phyloP scores from a whole-genome alignment of 2,329 filamentous ascomycete genomes.

The Cordyceps tenuipes region DNA sequence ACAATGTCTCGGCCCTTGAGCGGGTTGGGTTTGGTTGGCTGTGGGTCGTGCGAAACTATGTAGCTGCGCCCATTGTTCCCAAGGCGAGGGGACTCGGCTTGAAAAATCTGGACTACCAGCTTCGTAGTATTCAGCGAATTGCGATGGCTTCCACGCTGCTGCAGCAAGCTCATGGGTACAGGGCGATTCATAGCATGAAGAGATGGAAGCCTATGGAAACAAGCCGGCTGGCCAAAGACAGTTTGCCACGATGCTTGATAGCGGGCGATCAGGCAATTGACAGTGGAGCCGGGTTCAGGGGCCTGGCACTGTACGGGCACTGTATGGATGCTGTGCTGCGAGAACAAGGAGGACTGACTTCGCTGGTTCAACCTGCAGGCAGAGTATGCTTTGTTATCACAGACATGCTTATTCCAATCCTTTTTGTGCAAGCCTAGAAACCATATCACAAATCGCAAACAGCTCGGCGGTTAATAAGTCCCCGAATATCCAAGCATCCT shows the following conservation, averaged over 20 bases:
- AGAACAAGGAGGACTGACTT: not conserved
- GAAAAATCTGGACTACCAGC: not conserved
- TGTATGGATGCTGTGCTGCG: not conserved
- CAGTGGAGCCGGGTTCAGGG: not conserved
- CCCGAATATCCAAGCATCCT: too few species aligned
- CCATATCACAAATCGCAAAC: too few species aligned
- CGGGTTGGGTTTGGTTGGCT: not conserved
- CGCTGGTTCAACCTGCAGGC: not conserved
- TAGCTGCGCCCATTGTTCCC: not conserved
- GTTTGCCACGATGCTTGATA: conserved; percentile 5
- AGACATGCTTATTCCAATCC: too few species aligned
- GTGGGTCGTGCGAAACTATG: not conserved
- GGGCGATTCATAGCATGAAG: conserved; percentile 4
- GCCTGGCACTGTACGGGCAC: not conserved
- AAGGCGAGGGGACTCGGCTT: not conserved
- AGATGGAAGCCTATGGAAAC: conserved; percentile 5
- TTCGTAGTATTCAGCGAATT: not conserved
- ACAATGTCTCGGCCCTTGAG: not conserved
- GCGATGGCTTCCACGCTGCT: not conserved
- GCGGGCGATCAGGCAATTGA: conserved; percentile 6
- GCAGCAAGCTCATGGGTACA: not conserved
- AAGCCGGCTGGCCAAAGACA: not conserved
- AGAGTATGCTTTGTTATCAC: not conserved
- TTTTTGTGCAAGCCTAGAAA: too few species aligned
- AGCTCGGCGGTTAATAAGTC: too few species aligned